Evolutionary conservation across 495 filamentous ascomycete species (phyloP), one percentile per base, ranked within the genome.

Genomic region (Polyplosphaeria fusca): DNA sequence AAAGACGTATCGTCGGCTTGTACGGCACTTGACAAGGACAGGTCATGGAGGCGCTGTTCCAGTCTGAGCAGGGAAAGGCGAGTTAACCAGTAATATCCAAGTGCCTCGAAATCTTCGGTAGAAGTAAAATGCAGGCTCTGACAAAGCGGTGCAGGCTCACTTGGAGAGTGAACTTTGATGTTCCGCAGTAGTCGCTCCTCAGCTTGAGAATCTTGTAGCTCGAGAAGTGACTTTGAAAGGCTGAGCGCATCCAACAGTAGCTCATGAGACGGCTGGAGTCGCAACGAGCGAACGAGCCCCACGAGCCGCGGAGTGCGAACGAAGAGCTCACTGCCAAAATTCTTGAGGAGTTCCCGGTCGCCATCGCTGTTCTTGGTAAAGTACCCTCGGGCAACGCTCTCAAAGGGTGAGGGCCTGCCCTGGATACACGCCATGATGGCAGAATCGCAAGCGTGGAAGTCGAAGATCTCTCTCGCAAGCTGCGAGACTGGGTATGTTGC

Each of bases 391-490:
- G 45, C 18, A 30, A 48, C 24, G 19, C 45, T 32, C 45, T 48
- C 45, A 18, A 48, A 48, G 24, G 27, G 45, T 12, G 26, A 48
- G 24, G 45, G 45, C 24, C 3, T 26, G 22, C 45, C 45, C 45
- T 48, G 45, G 45, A 48, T 48, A 48, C 23, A 22, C 45, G 45
- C 45, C 45, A 48, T 30, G 45, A 32, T 32, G 23, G 45, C 45
- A 5, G 45, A 28, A 48, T 48, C 45, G 45, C 45, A 48, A 48
- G 26, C 26, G 26, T 48, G 45, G 45, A 48, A 48, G 18, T 48
- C 45, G 16, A 48, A 32, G 3, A 48, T 48, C 45, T 48, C 45
- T 48, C 45, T 48, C 45, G 45, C 45, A 48, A 48, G 45, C 45
- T 32, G 45, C 45, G 45, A 5, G 45, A 48, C 45, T n/a, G 45